phyloP scores from a whole-genome alignment of 768 basidiomycete species.

The Mycena vulgaris region DNA sequence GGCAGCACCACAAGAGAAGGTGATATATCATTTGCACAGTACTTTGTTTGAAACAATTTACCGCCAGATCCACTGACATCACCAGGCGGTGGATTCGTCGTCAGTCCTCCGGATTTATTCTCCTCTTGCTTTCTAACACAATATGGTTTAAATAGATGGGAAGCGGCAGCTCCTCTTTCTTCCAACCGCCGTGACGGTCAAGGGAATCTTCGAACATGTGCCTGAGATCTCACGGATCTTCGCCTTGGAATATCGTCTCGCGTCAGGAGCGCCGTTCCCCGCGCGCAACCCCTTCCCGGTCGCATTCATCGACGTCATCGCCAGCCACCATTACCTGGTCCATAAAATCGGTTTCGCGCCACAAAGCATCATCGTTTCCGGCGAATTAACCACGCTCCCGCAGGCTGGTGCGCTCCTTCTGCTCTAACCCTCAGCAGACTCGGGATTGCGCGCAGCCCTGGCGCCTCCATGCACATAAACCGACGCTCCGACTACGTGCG shows the following conservation, averaged over 20 bases:
- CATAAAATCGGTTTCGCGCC: constrained; percentile 58
- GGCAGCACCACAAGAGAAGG: constrained; percentile 48
- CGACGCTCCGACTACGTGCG: constrained; percentile 14
- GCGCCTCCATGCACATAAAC: constrained; percentile 33
- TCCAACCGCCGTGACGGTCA: constrained; percentile 12
- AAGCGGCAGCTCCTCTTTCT: constrained; percentile 30
- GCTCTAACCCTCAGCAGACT: constrained; percentile 50
- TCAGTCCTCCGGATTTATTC: background rate
- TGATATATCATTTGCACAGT: constrained; percentile 52
- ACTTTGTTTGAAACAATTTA: too few relatives aligned
- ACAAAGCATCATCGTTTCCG: constrained; percentile 60
- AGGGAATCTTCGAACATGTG: constrained; percentile 35
- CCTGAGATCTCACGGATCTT: constrained; percentile 45
- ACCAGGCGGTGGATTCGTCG: constrained; percentile 28
- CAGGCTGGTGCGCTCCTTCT: constrained; percentile 51
- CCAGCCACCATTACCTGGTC: constrained; percentile 67
- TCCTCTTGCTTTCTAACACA: background rate
- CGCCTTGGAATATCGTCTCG: constrained; percentile 65
- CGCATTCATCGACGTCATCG: constrained; percentile 65
- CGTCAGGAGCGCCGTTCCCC: constrained; percentile 46
- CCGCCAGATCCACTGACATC: constrained; percentile 24
- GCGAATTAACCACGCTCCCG: constrained; percentile 55
- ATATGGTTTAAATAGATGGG: constrained; percentile 39
- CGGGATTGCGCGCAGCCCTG: background rate
- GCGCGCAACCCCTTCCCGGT: constrained; percentile 64